Percentiles rank a stretch among this genome's conserved stretches.
These are phyloP conservation scores for Leptodontidium sp. DNA, from an alignment of 2,329 filamentous ascomycete species.

Conservation along the genomic window DNA sequence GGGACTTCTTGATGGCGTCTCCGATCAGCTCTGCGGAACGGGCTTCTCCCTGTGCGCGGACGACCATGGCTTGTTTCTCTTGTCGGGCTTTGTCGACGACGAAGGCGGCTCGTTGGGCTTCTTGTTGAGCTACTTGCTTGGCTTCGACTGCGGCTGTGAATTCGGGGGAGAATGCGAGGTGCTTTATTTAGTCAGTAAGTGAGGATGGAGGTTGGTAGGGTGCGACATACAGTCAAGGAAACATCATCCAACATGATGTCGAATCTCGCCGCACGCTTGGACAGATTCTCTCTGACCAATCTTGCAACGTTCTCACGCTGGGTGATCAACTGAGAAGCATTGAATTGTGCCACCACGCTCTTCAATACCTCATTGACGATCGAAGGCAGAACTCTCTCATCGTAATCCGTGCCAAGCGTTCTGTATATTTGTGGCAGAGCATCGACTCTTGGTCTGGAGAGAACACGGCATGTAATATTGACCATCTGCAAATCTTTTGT, in stretches of 20 bases:
- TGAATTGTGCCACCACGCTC: slow-evolving; percentile 98
- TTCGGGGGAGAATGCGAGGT: slow-evolving; percentile 76
- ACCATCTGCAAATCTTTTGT: slow-evolving; percentile 99
- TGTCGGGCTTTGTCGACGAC: slow-evolving; percentile 98
- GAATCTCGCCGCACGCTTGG: slow-evolving; percentile 89
- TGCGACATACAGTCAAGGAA: slow-evolving; percentile 80
- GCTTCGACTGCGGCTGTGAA: slow-evolving; percentile 78
- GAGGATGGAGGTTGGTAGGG: not conserved
- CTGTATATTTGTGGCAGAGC: slow-evolving; percentile 97
- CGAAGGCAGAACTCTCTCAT: slow-evolving; percentile 94
- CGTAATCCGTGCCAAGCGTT: slow-evolving; percentile 93
- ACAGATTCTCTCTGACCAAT: slow-evolving; percentile 91
- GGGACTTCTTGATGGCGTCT: slow-evolving; percentile 99
- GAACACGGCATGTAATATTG: slow-evolving; percentile 99
- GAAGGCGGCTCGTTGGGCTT: slow-evolving; percentile 96
- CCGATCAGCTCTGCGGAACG: slow-evolving; percentile 97
- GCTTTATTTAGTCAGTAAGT: slow-evolving; percentile 51
- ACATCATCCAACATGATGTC: slow-evolving; percentile 98
- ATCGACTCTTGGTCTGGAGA: slow-evolving; percentile 86
- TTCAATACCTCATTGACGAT: slow-evolving; percentile 99
- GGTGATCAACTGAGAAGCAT: slow-evolving; percentile 96
- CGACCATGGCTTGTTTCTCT: slow-evolving; percentile 99
- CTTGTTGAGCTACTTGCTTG: slow-evolving; percentile 83
- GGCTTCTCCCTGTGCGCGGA: slow-evolving; percentile 98
- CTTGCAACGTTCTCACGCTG: slow-evolving; percentile 96